A percentile compares a stretch with the other conserved stretches of the same genome.
phyloP scores from a whole-genome alignment of 2,329 filamentous ascomycete species.

The Fusarium floridanum region DNA sequence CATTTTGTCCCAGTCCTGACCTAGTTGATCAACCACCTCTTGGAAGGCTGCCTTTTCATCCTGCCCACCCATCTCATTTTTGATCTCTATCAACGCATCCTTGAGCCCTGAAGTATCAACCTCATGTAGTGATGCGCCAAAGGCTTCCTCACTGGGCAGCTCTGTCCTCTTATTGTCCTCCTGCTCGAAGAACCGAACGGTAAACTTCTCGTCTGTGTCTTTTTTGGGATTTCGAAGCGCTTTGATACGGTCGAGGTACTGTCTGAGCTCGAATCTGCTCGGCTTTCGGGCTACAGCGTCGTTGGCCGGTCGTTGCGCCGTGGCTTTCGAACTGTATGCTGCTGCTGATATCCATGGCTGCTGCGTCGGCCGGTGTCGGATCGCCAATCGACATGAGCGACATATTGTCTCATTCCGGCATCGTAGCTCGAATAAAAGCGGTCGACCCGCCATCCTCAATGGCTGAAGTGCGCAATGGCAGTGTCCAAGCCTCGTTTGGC shows the following conservation, averaged over 20 bases:
- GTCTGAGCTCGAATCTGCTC: slow-evolving; percentile 43
- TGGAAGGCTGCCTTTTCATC: slow-evolving; percentile 53
- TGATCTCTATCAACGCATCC: slow-evolving; percentile 54
- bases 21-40: slow-evolving; percentile 52
- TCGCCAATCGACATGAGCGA: slow-evolving; percentile 52
- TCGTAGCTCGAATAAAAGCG: slow-evolving; percentile 52
- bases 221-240: slow-evolving; percentile 40
- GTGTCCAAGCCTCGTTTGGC: slow-evolving; percentile 19
- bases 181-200: slow-evolving; percentile 64
- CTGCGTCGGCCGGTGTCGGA: slow-evolving; percentile 45
- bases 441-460: slow-evolving; percentile 53
- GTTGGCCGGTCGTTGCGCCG: slow-evolving; percentile 28
- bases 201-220: slow-evolving; percentile 39
- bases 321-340: slow-evolving; percentile 49
- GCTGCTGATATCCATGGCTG: slow-evolving; percentile 46
- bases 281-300: slow-evolving; percentile 43
- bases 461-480: slow-evolving; percentile 7
- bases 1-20: slow-evolving; percentile 48
- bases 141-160: slow-evolving; percentile 56
- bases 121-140: slow-evolving; percentile 54
- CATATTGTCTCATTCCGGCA: slow-evolving; percentile 54
- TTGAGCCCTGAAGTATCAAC: slow-evolving; percentile 54
- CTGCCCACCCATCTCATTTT: slow-evolving; percentile 52
- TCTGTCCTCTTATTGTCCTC: slow-evolving; percentile 53
- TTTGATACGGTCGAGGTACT: slow-evolving; percentile 47